Conservation (phyloP, 106 monocot genomes). For the Acorus gramineus region DNA sequence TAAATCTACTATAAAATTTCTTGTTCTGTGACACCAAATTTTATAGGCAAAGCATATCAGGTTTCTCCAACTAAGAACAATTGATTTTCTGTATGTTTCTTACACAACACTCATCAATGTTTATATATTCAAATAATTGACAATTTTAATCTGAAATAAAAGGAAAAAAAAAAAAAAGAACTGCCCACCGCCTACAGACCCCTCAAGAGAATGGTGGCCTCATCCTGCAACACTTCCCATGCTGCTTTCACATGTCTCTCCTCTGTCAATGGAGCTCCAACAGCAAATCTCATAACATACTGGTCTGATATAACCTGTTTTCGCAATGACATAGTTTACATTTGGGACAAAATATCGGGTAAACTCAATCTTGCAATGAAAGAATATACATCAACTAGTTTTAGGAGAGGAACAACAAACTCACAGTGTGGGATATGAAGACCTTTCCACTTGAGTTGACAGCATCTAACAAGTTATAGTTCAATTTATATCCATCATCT, state of each 20-base stretch:
- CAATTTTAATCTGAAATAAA: too few species aligned
- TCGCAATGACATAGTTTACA: neutral
- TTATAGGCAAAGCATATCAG: too few species aligned
- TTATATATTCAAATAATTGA: too few species aligned
- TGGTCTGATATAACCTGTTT: conserved; percentile 49
- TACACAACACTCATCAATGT: too few species aligned
- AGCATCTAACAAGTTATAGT: conserved; percentile 41
- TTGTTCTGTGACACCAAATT: too few species aligned
- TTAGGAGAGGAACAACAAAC: conserved; percentile 6
- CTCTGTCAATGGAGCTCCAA: conserved; percentile 67
- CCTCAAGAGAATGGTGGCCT: conserved; percentile 33
- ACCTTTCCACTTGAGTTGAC: conserved; percentile 59
- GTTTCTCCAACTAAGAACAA: too few species aligned
- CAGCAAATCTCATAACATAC: conserved; percentile 52
- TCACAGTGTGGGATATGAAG: conserved; percentile 64
- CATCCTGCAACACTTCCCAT: conserved; percentile 53
- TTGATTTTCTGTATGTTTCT: too few species aligned
- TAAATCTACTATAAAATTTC: too few species aligned
- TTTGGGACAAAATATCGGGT: too few species aligned
- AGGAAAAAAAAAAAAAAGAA: too few species aligned
- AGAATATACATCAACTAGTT: neutral
- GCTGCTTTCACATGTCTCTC: conserved; percentile 44
- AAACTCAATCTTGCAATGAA: too few species aligned
- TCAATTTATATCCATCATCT: conserved; percentile 47
- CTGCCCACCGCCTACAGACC: neutral